A percentile compares a stretch with the other conserved stretches of the same genome.
Conservation (phyloP, 495 filamentous ascomycete species). For the Chaetomidium leptoderma region DNA sequence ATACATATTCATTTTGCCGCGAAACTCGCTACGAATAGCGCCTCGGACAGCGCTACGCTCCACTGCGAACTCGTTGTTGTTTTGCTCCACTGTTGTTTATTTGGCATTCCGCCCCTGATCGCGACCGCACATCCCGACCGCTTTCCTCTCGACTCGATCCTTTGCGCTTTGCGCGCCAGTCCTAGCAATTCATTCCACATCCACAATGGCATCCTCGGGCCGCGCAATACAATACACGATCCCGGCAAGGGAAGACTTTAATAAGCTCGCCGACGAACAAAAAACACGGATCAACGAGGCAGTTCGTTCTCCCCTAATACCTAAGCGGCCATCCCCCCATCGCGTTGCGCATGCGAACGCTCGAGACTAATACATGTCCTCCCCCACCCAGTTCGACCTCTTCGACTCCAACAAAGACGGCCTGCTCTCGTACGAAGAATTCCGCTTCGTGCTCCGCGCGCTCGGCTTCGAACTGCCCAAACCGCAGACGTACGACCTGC, state of each 20-base stretch:
- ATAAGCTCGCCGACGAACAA: slow-evolving; percentile 35
- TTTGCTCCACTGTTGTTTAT: background rate
- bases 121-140: background rate
- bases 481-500: slow-evolving; percentile 35
- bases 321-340: background rate
- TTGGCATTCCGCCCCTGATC: background rate
- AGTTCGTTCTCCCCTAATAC: slow-evolving; percentile 14
- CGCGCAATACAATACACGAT: slow-evolving; percentile 35
- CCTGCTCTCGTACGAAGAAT: slow-evolving; percentile 93
- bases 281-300: slow-evolving; percentile 35
- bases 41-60: slow-evolving; percentile 5
- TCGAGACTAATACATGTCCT: slow-evolving; percentile 5
- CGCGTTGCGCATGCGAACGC: background rate
- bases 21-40: slow-evolving; percentile 2
- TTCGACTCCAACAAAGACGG: slow-evolving; percentile 97
- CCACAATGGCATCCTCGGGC: slow-evolving; percentile 26
- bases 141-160: background rate
- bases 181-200: background rate
- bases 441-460: slow-evolving; percentile 95
- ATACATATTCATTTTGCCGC: background rate
- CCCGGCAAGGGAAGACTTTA: slow-evolving; percentile 34
- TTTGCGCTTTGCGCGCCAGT: slow-evolving; percentile 6
- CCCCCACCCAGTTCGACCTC: slow-evolving; percentile 68
- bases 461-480: slow-evolving; percentile 71
- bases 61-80: background rate